A percentile compares a stretch with the other conserved stretches of the same genome.
Conservation (phyloP, 1,139 yeast genomes). For the Debaryomycetaceae sp. region DNA sequence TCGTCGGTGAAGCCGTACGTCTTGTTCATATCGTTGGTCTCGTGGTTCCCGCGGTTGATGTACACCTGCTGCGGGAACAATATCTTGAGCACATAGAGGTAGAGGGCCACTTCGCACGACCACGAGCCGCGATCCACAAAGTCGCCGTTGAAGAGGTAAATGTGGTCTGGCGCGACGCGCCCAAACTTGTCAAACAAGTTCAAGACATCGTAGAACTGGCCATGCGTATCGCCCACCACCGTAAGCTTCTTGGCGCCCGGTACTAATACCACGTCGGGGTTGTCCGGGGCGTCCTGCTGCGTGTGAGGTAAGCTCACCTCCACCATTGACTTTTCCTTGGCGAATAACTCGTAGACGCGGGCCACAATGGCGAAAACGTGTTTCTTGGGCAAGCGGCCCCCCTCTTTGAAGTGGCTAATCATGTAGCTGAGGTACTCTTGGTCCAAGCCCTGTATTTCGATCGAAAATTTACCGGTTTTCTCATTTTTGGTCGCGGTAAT, state of each 20-base stretch:
- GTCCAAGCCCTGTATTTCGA: constrained; percentile 20
- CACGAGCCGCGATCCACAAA: constrained; percentile 97
- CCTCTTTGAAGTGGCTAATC: constrained; percentile 60
- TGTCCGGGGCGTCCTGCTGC: constrained; percentile 12
- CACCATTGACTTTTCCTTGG: constrained; percentile 61
- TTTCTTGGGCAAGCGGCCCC: constrained; percentile 64
- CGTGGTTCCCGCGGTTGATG: constrained; percentile 93
- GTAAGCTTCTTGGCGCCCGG: constrained; percentile 41
- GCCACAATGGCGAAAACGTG: constrained; percentile 79
- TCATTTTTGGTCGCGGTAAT: constrained; percentile 17
- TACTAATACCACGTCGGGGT: constrained; percentile 13
- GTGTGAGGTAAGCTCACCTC: constrained; percentile 46
- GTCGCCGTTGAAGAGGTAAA: constrained; percentile 88
- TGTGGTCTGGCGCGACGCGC: constrained; percentile 51
- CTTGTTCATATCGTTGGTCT: constrained; percentile 93
- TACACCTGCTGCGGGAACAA: constrained; percentile 63
- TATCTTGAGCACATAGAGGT: constrained; percentile 69
- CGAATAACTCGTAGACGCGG: constrained; percentile 57
- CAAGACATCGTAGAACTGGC: constrained; percentile 84
- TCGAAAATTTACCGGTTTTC: constrained; percentile 8
- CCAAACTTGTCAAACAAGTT: constrained; percentile 73
- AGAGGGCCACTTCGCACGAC: constrained; percentile 92
- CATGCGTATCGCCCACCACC: constrained; percentile 96
- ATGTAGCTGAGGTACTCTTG: constrained; percentile 51
- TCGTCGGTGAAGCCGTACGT: constrained; percentile 96